Base-by-base conservation (phyloP, 768 basidiomycete genomes). In the Scleroderma bovista region DNA sequence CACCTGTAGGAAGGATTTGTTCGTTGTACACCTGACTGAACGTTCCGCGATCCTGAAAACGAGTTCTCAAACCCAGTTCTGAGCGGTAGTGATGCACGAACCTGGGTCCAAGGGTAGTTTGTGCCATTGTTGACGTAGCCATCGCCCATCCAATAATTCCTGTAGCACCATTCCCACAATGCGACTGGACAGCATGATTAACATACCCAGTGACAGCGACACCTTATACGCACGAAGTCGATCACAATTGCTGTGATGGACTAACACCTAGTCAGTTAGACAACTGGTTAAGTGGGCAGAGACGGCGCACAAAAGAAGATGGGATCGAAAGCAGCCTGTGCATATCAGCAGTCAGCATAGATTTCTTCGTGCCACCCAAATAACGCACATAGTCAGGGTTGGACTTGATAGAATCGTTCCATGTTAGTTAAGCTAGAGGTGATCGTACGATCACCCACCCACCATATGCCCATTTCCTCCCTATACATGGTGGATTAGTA, bases 91-190 rank as follows among this genome's bases (percentile, higher is more conserved):
- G 17, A 22, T 20, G n/a, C 16, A 34, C 50, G 46, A 12, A 64
- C 64, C 49, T 63, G 41, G 7, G 59, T 65, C 64, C 61, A 64
- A 23, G 46, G 44, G 12, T 57, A 50, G 37, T 47, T 39, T 15
- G 29, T 29, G 7, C 46, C 52, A 9, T 56, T 51, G 6, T 56
- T 6, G 1, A 17, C 50, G 37, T 59, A 65, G 16, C 65, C 65
- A 5, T 41, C 19, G 16, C 46, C 53, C 65, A 65, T 64, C 64
- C 65, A 66, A 33, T 64, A 61, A 6, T 60, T 48, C 2, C 50
- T 43, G 47, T 65, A 65, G 46, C 54, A 61, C 60, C 65, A 65
- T 17, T 65, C 64, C 64, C 64, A 65, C 45, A 65, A 44, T 9
- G 64, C 64, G 23, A 55, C 64, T 65, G 32, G 19, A 29, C 26